A percentile compares a stretch with the other conserved stretches of the same genome.
These are phyloP conservation scores for Clonostachys chloroleuca DNA, from an alignment of 2,329 filamentous ascomycete species.

Conservation along the genomic window DNA sequence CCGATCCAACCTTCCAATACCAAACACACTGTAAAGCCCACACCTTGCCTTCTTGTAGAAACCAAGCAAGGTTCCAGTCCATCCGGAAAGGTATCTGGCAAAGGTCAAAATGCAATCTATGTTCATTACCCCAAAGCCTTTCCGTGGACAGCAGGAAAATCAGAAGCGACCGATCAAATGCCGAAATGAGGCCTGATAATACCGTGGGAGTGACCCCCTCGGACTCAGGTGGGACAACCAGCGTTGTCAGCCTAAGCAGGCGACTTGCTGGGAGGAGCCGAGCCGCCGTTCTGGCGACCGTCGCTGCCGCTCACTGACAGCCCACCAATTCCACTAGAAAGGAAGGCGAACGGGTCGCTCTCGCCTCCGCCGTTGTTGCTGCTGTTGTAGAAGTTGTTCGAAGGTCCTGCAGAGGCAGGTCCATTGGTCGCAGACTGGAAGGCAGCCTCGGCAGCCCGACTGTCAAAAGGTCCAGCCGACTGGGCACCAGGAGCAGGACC, in stretches of 20 bases:
- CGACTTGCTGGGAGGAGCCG: conserved; percentile 54
- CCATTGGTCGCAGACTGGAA: conserved; percentile 88
- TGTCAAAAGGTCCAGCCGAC: conserved; percentile 84
- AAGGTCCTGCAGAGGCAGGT: conserved; percentile 69
- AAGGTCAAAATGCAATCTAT: neutral
- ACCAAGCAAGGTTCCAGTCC: conserved; percentile 3
- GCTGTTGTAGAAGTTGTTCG: conserved; percentile 39
- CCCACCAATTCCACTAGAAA: conserved; percentile 68
- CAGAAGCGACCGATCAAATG: too few species aligned
- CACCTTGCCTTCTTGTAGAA: neutral
- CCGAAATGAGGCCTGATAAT: too few species aligned
- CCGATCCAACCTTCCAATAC: neutral
- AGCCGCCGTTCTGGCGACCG: conserved; percentile 57
- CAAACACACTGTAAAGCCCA: neutral
- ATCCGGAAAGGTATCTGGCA: neutral
- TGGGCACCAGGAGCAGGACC: conserved; percentile 74
- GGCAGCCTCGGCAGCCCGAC: conserved; percentile 87
- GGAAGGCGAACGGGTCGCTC: conserved; percentile 75
- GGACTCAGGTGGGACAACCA: neutral
- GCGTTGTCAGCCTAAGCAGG: conserved; percentile 40
- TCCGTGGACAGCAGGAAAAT: neutral
- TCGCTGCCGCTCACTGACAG: conserved; percentile 63
- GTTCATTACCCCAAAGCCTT: conserved; percentile 2
- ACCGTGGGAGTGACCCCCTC: too few species aligned
- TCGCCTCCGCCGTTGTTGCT: conserved; percentile 43